phyloP scores from a whole-genome alignment of 768 basidiomycete genomes.

The Solioccasus polychromus region DNA sequence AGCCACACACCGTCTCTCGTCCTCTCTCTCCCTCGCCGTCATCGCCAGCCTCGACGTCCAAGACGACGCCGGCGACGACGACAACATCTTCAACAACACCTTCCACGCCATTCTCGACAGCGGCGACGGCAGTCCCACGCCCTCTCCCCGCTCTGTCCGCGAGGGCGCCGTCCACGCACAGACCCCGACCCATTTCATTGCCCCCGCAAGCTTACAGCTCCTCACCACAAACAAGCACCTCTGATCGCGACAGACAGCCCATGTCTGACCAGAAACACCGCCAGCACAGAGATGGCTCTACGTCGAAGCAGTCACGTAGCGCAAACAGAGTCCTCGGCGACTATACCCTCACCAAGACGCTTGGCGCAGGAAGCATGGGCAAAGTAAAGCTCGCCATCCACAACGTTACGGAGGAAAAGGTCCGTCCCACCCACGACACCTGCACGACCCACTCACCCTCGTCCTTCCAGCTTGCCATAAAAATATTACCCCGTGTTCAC shows the following conservation, averaged over 20 bases:
- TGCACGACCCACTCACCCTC: slow-evolving; percentile 9
- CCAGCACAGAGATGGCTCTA: slow-evolving; percentile 30
- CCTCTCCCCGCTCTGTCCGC: slow-evolving; percentile 27
- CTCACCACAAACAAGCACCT: slow-evolving; percentile 30
- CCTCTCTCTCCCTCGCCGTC: slow-evolving; percentile 12
- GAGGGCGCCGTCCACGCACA: slow-evolving; percentile 25
- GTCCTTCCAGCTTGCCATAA: slow-evolving; percentile 82
- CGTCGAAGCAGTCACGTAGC: slow-evolving; percentile 35
- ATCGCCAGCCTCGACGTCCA: slow-evolving; percentile 6
- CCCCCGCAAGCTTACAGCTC: slow-evolving; percentile 57
- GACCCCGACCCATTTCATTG: slow-evolving; percentile 71
- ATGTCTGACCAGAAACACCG: slow-evolving; percentile 29
- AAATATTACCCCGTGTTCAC: slow-evolving; percentile 89
- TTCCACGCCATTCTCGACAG: slow-evolving; percentile 12
- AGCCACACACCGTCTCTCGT: slow-evolving; percentile 25
- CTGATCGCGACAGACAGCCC: slow-evolving; percentile 31
- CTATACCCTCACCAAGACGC: slow-evolving; percentile 93
- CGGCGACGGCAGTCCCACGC: slow-evolving; percentile 31
- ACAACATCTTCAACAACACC: slow-evolving; percentile 4
- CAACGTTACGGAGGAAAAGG: slow-evolving; percentile 88
- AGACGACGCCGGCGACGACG: slow-evolving; percentile 11
- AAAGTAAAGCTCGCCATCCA: slow-evolving; percentile 97
- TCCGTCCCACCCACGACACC: slow-evolving; percentile 35
- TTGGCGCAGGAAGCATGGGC: slow-evolving; percentile 98
- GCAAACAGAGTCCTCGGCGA: slow-evolving; percentile 74